A percentile compares a stretch with the other conserved stretches of the same genome.
These are phyloP conservation scores for Pelargonium cotyledonis DNA, from an alignment of 441 rosid species.

Conservation along the genomic window DNA sequence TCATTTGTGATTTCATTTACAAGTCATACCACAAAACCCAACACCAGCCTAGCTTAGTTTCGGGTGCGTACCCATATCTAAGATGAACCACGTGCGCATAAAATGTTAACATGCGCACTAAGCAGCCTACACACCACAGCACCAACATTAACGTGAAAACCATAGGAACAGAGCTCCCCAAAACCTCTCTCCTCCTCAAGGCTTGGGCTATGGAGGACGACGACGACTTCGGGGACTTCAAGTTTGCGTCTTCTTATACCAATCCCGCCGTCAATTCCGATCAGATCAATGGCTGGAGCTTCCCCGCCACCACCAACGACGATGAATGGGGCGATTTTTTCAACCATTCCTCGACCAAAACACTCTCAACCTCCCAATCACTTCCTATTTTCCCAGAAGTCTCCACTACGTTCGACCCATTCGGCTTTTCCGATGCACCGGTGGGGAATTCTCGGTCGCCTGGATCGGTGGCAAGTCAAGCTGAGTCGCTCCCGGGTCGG, in stretches of 20 bases:
- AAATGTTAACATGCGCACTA: too few relatives aligned
- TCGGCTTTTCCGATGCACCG: conserved; percentile 18
- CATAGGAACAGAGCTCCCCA: neutral
- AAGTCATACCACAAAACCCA: too few relatives aligned
- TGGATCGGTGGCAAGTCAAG: too few relatives aligned
- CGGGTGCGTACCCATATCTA: too few relatives aligned
- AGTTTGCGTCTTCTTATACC: conserved; percentile 23
- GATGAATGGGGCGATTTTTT: conserved; percentile 80
- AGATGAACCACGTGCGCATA: too few relatives aligned
- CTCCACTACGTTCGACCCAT: conserved; percentile 18
- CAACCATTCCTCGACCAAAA: conserved; percentile 20
- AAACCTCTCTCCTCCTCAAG: neutral
- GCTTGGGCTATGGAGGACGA: conserved; percentile 20
- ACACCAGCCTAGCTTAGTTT: too few relatives aligned
- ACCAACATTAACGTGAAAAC: too few relatives aligned
- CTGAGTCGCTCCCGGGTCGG: conserved; percentile 13
- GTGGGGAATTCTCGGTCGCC: conserved; percentile 18
- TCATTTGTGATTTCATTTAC: too few relatives aligned
- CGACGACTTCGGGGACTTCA: conserved; percentile 45
- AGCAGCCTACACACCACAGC: too few relatives aligned
- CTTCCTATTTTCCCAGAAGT: conserved; percentile 17
- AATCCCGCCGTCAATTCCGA: conserved; percentile 19
- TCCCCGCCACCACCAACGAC: conserved; percentile 26
- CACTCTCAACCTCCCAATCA: conserved; percentile 25
- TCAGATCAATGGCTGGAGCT: conserved; percentile 34